Evolutionary conservation across 768 basidiomycete genomes (phyloP), one percentile per base, ranked within the genome.

Genomic region (Cystobasidium onofrii): DNA sequence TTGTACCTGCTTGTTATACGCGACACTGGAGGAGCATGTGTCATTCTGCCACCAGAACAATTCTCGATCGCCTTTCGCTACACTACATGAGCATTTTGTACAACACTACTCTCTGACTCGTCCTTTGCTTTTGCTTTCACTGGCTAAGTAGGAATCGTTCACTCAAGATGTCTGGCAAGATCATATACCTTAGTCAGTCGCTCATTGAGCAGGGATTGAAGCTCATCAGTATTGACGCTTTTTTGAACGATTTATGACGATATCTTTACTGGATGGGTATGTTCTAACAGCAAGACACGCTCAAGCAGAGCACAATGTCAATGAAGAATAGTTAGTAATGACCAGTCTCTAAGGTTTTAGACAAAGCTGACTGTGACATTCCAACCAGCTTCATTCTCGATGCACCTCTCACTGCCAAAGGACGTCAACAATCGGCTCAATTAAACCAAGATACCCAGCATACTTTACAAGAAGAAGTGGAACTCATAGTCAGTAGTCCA

Each of bases 371-470:
- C 27, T 20, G 4, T 60, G 10, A 6, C 33, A 15, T 61, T 6
- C 57, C 55, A 25, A 3, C 34, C 76, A 75, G 20, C 13, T 52
- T 76, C 29, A 78, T 82, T 60, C 77, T 55, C 41, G 81, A 82
- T 54, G 81, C 81, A 0, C 78, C 77, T 0, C 64, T 82, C 1
- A 82, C 81, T 1, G 50, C 75, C 2, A 76, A 80, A 39, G 81
- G 81, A 1, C 54, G 76, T 13, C 36, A 79, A 23, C 81, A 82
- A 74, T 75, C 76, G 7, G 44, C 61, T 12, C 66, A 77, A 23
- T 60, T 82, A 50, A 54, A 80, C 61, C 55, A 79, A 33, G 64
- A 78, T n/a, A 80, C 80, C 9, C 74, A 80, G 64, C 69, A 77
- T 39, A 70, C 31, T 1, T 64, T 80, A 25, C 80, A 81, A 70